phyloP scores from a whole-genome alignment of 495 filamentous ascomycete genomes.

The Penicillium ochrochloron region DNA sequence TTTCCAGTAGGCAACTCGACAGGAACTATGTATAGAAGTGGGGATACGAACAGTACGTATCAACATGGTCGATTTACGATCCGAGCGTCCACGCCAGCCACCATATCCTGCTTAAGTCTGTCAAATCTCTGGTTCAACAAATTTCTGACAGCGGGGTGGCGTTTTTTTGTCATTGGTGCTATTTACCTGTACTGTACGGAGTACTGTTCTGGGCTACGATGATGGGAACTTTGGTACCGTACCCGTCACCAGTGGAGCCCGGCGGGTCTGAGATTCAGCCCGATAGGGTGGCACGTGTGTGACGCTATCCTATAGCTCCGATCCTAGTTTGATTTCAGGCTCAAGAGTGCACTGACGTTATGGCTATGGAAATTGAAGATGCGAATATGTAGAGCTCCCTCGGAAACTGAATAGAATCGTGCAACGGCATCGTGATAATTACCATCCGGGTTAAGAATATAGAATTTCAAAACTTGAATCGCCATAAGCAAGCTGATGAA shows the following conservation, averaged over 20 bases:
- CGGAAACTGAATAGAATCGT: too few species aligned
- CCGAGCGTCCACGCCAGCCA: not conserved
- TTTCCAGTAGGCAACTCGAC: not conserved
- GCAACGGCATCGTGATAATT: too few species aligned
- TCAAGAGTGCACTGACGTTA: too few species aligned
- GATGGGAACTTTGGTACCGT: not conserved
- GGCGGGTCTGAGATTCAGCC: conserved; percentile 2
- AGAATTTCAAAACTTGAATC: too few species aligned
- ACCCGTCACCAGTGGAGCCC: conserved; percentile 1
- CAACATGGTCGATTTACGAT: not conserved
- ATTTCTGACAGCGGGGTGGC: conserved; percentile 4
- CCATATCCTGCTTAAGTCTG: not conserved
- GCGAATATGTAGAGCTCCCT: not conserved
- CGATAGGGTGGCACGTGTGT: not conserved
- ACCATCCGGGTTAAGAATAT: too few species aligned
- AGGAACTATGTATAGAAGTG: not conserved
- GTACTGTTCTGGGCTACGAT: too few species aligned
- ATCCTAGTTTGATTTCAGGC: not conserved
- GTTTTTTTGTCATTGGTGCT: not conserved
- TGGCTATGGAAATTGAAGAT: not conserved
- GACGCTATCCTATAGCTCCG: not conserved
- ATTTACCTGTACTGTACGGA: not conserved
- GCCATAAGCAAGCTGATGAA: too few species aligned
- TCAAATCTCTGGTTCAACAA: not conserved
- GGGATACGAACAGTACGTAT: not conserved